A percentile compares a stretch with the other conserved stretches of the same genome.
Conservation (phyloP, 2,329 filamentous ascomycete genomes). For the Colletotrichum shisoi region DNA sequence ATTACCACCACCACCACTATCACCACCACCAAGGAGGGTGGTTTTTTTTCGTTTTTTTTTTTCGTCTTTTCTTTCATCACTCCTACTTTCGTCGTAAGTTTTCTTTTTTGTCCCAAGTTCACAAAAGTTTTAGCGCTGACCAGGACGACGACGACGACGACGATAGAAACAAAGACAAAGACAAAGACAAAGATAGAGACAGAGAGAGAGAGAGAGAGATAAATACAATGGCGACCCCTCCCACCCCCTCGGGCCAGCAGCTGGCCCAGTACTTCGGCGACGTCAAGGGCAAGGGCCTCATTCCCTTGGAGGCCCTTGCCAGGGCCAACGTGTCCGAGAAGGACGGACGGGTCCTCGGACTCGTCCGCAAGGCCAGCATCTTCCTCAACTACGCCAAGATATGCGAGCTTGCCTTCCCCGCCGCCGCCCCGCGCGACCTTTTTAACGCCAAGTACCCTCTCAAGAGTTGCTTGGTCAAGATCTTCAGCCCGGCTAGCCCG, state of each 20-base stretch:
- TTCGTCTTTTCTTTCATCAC: not conserved
- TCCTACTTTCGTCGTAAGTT: too few relatives aligned
- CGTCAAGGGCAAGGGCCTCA: not conserved
- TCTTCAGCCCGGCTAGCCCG: not conserved
- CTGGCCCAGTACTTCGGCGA: not conserved
- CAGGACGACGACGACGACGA: too few relatives aligned
- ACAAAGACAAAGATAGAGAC: not conserved
- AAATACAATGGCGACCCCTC: not conserved
- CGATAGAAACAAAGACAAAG: not conserved
- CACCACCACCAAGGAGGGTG: too few relatives aligned
- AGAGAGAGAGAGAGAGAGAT: not conserved
- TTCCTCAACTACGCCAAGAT: slow-evolving; percentile 6
- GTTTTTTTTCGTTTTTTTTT: not conserved
- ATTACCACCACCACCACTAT: not conserved
- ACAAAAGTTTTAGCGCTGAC: too few relatives aligned
- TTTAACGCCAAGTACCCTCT: not conserved
- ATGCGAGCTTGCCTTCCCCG: not conserved
- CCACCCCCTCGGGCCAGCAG: not conserved
- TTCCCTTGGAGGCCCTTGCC: not conserved
- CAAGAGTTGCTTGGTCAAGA: not conserved
- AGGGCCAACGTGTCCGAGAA: not conserved
- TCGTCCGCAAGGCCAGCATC: not conserved
- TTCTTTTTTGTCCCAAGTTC: not conserved
- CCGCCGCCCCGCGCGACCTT: not conserved
- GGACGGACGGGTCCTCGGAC: not conserved